phyloP scores from a whole-genome alignment of 2,329 filamentous ascomycete genomes.

The Amauroascus niger region DNA sequence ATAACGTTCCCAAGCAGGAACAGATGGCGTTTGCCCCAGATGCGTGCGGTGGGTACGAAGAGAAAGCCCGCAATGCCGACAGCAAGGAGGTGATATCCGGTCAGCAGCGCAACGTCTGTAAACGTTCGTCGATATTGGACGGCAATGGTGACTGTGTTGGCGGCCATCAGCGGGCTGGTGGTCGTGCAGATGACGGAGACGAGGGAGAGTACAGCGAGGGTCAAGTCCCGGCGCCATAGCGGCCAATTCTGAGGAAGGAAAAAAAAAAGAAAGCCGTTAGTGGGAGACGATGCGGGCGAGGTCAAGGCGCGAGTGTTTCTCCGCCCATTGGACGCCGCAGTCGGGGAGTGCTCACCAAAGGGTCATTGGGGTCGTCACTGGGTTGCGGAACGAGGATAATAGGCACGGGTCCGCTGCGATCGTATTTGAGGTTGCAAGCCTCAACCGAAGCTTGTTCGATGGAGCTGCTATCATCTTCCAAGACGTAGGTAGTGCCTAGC shows the following conservation, averaged over 20 bases:
- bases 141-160: slow-evolving; percentile 71
- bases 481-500: slow-evolving; percentile 46
- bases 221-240: slow-evolving; percentile 71
- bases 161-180: slow-evolving; percentile 75
- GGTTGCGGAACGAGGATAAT: slow-evolving; percentile 86
- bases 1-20: slow-evolving; percentile 70
- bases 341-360: slow-evolving; percentile 46
- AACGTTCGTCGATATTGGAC: slow-evolving; percentile 57
- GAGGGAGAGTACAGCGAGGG: slow-evolving; percentile 67
- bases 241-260: slow-evolving; percentile 59
- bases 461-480: slow-evolving; percentile 47
- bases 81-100: slow-evolving; percentile 77
- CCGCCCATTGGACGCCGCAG: no score
- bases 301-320: neutral
- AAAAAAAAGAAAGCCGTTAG: neutral
- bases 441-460: slow-evolving; percentile 26
- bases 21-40: slow-evolving; percentile 87
- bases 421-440: slow-evolving; percentile 56
- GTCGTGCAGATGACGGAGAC: slow-evolving; percentile 74
- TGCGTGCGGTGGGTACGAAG: slow-evolving; percentile 75
- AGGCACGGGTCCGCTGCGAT: slow-evolving; percentile 53
- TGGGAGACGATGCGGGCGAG: neutral
- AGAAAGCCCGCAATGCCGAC: slow-evolving; percentile 72
- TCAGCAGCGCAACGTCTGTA: slow-evolving; percentile 69
- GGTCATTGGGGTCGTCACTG: slow-evolving; percentile 82